These are phyloP conservation scores for Apiotrichum akiyoshidainum DNA, from an alignment of 1,284 basidiomycete species.

Conservation along the genomic window DNA sequence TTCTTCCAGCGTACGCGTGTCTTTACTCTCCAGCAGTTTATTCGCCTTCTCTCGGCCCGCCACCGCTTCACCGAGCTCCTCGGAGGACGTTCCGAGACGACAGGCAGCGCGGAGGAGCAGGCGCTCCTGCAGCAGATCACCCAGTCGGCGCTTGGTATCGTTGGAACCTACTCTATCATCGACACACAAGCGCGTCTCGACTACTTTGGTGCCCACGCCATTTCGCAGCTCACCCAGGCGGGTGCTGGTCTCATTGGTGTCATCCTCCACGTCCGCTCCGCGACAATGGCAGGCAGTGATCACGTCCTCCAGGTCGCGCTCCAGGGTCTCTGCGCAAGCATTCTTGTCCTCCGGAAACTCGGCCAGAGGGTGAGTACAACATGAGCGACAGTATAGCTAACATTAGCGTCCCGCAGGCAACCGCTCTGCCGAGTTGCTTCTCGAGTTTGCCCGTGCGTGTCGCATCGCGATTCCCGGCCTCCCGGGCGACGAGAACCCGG, in stretches of 20 bases:
- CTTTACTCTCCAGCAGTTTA: constrained; percentile 34
- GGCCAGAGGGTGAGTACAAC: constrained; percentile 11
- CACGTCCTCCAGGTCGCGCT: constrained; percentile 25
- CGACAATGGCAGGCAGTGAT: constrained; percentile 17
- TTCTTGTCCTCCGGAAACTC: constrained; percentile 30
- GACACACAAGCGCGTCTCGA: constrained; percentile 32
- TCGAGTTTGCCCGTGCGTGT: constrained; percentile 34
- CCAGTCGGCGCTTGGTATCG: constrained; percentile 32
- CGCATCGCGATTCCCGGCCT: constrained; percentile 25
- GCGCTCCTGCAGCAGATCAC: constrained; percentile 31
- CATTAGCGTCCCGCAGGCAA: constrained; percentile 28
- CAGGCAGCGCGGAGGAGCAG: constrained; percentile 17
- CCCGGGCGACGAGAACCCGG: constrained; percentile 13
- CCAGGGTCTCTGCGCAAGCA: constrained; percentile 31
- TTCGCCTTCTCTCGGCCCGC: constrained; percentile 30
- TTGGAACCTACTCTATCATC: constrained; percentile 38
- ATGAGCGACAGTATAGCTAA: not conserved
- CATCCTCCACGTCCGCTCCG: constrained; percentile 30
- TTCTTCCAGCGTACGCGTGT: constrained; percentile 39
- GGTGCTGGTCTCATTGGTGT: constrained; percentile 37
- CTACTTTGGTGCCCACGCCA: constrained; percentile 39
- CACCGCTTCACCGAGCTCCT: constrained; percentile 31
- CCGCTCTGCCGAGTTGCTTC: constrained; percentile 31
- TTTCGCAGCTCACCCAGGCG: constrained; percentile 36
- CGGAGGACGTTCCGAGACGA: constrained; percentile 2